Percentiles rank a stretch among this genome's conserved stretches.
Evolutionary conservation across 164 flowering plant species (phyloP).

Genomic region (Sedum album): DNA sequence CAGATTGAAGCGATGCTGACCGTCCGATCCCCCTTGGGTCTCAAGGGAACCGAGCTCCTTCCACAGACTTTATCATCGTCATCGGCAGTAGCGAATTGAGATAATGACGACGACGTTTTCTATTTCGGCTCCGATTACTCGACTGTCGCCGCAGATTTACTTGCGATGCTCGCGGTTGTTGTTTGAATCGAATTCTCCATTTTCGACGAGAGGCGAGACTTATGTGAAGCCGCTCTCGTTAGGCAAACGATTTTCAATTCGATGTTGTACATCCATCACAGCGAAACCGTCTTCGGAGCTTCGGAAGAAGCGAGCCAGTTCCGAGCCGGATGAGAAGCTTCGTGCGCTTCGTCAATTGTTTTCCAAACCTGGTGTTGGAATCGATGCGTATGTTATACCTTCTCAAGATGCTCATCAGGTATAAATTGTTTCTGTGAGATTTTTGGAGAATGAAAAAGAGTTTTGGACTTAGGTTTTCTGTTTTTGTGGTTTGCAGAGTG

Average conservation of each 20-base stretch:
- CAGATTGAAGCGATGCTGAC: too few species aligned
- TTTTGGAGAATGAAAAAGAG: too few species aligned
- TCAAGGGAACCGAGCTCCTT: too few species aligned
- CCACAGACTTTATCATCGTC: constrained; percentile 1
- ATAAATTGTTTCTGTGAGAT: not conserved
- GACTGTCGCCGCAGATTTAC: not conserved
- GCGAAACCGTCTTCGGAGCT: too few species aligned
- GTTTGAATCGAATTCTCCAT: not conserved
- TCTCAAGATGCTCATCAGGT: constrained; percentile 99
- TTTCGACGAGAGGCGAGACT: not conserved
- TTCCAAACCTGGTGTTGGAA: constrained; percentile 52
- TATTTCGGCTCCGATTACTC: not conserved
- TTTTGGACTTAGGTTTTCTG: too few species aligned
- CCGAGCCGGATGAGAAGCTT: too few species aligned
- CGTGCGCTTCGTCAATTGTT: constrained; percentile 48
- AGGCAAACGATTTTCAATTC: not conserved
- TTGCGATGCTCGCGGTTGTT: not conserved
- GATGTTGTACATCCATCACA: not conserved
- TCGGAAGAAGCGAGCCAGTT: too few species aligned
- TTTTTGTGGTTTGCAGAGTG: too few species aligned
- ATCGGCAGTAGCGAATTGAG: not conserved
- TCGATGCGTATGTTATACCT: constrained; percentile 90
- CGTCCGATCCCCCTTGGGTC: too few species aligned
- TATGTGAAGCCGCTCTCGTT: not conserved
- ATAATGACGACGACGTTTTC: not conserved